Percentiles rank a stretch among this genome's conserved stretches.
Conservation (phyloP, 805 yeast genomes). For the Suhomyces pyralidae region DNA sequence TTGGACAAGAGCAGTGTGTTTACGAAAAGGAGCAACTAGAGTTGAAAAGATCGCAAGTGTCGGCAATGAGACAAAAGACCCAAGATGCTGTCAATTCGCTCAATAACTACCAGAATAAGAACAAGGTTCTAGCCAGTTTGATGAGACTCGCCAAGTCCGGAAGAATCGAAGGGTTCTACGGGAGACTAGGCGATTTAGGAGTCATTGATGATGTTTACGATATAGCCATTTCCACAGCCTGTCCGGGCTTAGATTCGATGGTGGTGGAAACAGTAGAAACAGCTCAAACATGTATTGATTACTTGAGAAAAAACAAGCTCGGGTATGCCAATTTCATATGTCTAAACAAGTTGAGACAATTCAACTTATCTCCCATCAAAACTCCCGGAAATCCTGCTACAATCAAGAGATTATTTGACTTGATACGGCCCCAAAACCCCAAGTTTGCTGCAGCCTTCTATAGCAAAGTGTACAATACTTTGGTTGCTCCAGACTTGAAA, state of each 20-base stretch:
- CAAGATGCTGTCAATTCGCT: conserved; percentile 64
- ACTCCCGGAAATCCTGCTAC: conserved; percentile 65
- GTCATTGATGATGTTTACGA: conserved; percentile 84
- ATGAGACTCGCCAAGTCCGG: conserved; percentile 73
- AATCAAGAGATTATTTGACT: conserved; percentile 80
- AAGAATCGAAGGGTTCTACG: conserved; percentile 79
- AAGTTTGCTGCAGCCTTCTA: conserved; percentile 85
- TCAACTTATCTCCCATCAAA: conserved; percentile 52
- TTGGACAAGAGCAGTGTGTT: conserved; percentile 57
- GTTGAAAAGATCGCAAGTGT: conserved; percentile 53
- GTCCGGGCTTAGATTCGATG: conserved; percentile 85
- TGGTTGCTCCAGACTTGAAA: conserved; percentile 73
- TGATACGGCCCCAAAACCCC: conserved; percentile 63
- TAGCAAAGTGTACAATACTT: conserved; percentile 79
- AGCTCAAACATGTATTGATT: conserved; percentile 66
- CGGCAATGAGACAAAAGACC: conserved; percentile 55
- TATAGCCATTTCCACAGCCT: conserved; percentile 92
- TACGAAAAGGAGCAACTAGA: conserved; percentile 48
- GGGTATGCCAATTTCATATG: conserved; percentile 91
- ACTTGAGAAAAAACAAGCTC: conserved; percentile 72
- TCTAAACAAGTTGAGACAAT: conserved; percentile 66
- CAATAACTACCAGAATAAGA: conserved; percentile 61
- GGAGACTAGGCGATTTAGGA: conserved; percentile 92
- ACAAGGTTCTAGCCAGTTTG: conserved; percentile 67
- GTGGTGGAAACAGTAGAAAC: conserved; percentile 78